Evolutionary conservation across 495 filamentous ascomycete species (phyloP), one percentile per base, ranked within the genome.

Genomic region (Penicillium maclennaniae): DNA sequence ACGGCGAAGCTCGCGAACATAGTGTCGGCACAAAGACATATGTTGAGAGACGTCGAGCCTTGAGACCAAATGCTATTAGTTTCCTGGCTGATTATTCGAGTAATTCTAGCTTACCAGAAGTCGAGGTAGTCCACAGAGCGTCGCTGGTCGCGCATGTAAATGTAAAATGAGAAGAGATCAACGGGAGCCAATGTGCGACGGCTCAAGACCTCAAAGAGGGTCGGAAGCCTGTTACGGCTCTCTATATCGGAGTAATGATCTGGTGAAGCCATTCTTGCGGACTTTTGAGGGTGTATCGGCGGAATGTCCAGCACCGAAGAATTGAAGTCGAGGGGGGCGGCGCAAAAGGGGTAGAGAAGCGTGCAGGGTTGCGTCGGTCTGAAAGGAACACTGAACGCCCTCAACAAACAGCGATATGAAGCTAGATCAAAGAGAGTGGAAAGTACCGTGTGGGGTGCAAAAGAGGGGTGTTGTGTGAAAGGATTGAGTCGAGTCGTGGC

Each of bases 21-120:
- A 99, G 71, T 97, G 91, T 40, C 93, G 89, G 67, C 93, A 99
- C 25, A 99, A 82, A 15, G 91, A 93, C 86, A 97, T 96, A 69
- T 99, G 93, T 65, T 99, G 93, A 9, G 93, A 90, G 39, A 99
- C 92, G 84, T 99, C 93, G 61, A 99, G 91, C 93, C 92, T 98
- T 38, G 1, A 46, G 31, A 55, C 43, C 25, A 37, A 9, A 14
- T 36, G 9, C 26, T 19, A 54, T 47, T 48, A 54, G 42, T 44
- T 27, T 41, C 1, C 39, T 20, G 19, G 31, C 31, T 12, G 9
- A 12, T 10, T 16, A 31, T 4, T 15, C 39, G 15, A 34, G 41
- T 3, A n/a, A 23, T 10, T 42, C 53, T 7, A 37, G 43, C 77
- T 21, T 76, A 98, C 93, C 95, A 99, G 70, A 99, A 99, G 69